These are phyloP conservation scores for Jamesozyma piceae DNA, from an alignment of 805 yeast species.

Conservation along the genomic window DNA sequence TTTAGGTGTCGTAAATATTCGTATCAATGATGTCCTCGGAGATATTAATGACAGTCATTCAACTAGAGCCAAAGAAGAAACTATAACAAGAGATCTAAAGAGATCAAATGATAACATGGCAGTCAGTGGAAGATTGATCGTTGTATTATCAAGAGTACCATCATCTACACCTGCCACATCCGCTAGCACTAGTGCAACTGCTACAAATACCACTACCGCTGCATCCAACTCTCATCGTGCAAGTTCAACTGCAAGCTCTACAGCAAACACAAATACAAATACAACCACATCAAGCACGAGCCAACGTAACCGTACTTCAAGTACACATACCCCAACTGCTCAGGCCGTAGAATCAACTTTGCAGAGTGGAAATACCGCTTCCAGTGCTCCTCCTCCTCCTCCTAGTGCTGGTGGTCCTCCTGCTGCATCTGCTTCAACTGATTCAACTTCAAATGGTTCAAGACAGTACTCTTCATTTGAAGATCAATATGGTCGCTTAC, in stretches of 20 bases:
- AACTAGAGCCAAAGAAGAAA: slow-evolving; percentile 51
- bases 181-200: slow-evolving; percentile 11
- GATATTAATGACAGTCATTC: slow-evolving; percentile 44
- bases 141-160: slow-evolving; percentile 45
- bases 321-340: slow-evolving; percentile 18
- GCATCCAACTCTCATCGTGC: slow-evolving; percentile 11
- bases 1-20: slow-evolving; percentile 86
- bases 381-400: slow-evolving; percentile 8
- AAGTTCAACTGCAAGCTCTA: slow-evolving; percentile 6
- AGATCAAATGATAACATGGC: slow-evolving; percentile 85
- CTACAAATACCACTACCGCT: slow-evolving; percentile 7
- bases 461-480: slow-evolving; percentile 88
- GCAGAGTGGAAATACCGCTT: slow-evolving; percentile 18
- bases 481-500: slow-evolving; percentile 92
- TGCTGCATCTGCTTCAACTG: not conserved
- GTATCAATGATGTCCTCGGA: slow-evolving; percentile 67
- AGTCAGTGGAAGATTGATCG: slow-evolving; percentile 86
- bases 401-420: slow-evolving; percentile 2
- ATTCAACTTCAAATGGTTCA: slow-evolving; percentile 1
- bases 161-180: slow-evolving; percentile 24
- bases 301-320: slow-evolving; percentile 2
- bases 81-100: slow-evolving; percentile 85
- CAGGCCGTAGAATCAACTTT: slow-evolving; percentile 26
- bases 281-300: slow-evolving; percentile 8
- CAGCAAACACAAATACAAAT: slow-evolving; percentile 6